Evolutionary conservation across 2,329 filamentous ascomycete species (phyloP).

Genomic region (Fusarium sp.): DNA sequence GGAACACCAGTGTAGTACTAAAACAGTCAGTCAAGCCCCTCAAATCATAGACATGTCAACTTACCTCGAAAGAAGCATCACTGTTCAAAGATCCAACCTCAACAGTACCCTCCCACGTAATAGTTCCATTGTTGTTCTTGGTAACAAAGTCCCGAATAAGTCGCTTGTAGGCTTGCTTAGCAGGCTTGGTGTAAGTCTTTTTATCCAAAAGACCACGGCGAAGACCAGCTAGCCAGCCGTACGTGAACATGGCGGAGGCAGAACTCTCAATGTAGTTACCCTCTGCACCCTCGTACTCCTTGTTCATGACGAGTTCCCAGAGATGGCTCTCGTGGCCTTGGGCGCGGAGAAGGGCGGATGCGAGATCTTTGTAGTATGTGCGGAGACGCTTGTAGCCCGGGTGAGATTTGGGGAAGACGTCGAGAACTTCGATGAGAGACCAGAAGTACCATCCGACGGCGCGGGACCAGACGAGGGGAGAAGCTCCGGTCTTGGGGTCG

Average conservation of each 20-base stretch:
- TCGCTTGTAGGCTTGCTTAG: slow-evolving; percentile 48
- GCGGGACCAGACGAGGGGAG: slow-evolving; percentile 66
- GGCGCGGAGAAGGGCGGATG: slow-evolving; percentile 47
- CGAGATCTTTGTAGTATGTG: slow-evolving; percentile 50
- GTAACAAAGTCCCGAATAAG: slow-evolving; percentile 61
- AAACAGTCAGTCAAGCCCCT: not conserved
- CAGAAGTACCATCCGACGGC: slow-evolving; percentile 67
- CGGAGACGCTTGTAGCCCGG: slow-evolving; percentile 53
- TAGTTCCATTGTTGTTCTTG: slow-evolving; percentile 59
- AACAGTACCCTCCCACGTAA: slow-evolving; percentile 65
- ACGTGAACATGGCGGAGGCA: slow-evolving; percentile 69
- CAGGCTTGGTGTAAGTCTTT: slow-evolving; percentile 34
- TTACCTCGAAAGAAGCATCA: slow-evolving; percentile 63
- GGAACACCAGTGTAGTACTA: slow-evolving; percentile 48
- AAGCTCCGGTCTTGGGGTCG: slow-evolving; percentile 61
- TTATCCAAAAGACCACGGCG: slow-evolving; percentile 47
- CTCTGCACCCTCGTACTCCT: slow-evolving; percentile 57
- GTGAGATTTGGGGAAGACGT: slow-evolving; percentile 57
- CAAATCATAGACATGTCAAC: slow-evolving; percentile 20
- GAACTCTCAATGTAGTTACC: slow-evolving; percentile 73
- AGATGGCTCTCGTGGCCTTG: slow-evolving; percentile 61
- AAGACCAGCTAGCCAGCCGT: slow-evolving; percentile 61
- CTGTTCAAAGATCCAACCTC: slow-evolving; percentile 63
- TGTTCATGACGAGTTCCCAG: slow-evolving; percentile 70
- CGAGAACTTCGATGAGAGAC: slow-evolving; percentile 63